These are phyloP conservation scores for Pythium brachiatum DNA, from an alignment of 352 stramenopile genomes.

Conservation along the genomic window DNA sequence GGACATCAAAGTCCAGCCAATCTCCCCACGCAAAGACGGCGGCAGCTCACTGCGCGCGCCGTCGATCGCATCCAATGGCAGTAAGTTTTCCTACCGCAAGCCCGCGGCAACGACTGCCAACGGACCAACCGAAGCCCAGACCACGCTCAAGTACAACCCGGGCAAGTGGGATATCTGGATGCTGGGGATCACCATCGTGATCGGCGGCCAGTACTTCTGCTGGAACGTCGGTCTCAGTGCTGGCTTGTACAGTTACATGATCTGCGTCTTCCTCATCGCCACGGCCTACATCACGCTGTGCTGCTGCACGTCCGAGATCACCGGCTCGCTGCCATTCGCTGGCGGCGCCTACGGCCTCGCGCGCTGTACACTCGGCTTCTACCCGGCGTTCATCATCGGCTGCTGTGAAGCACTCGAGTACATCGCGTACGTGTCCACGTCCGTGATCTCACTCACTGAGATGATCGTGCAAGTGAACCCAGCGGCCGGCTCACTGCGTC, in stretches of 20 bases:
- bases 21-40: not conserved
- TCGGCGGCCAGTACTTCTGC: constrained; percentile 29
- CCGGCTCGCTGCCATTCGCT: constrained; percentile 26
- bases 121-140: not conserved
- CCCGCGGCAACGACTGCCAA: constrained; percentile 30
- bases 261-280: constrained; percentile 16
- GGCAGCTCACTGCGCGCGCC: not conserved
- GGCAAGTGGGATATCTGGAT: constrained; percentile 24
- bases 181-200: constrained; percentile 28
- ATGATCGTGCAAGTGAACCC: constrained; percentile 2
- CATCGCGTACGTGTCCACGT: constrained; percentile 5
- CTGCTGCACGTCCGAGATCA: constrained; percentile 27
- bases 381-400: constrained; percentile 27
- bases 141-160: constrained; percentile 4
- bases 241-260: constrained; percentile 19
- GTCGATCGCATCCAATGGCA: not conserved
- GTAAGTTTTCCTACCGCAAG: constrained; percentile 20
- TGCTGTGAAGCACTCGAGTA: constrained; percentile 27
- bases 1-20: not conserved
- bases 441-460: constrained; percentile 5
- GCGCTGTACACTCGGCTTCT: constrained; percentile 30
- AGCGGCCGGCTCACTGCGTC: not conserved
- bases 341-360: constrained; percentile 29
- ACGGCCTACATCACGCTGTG: constrained; percentile 24
- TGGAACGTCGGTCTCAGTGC: constrained; percentile 25